Evolutionary conservation across 2,329 filamentous ascomycete species (phyloP), one percentile per base, ranked within the genome.

Genomic region (Sclerotinia minor): DNA sequence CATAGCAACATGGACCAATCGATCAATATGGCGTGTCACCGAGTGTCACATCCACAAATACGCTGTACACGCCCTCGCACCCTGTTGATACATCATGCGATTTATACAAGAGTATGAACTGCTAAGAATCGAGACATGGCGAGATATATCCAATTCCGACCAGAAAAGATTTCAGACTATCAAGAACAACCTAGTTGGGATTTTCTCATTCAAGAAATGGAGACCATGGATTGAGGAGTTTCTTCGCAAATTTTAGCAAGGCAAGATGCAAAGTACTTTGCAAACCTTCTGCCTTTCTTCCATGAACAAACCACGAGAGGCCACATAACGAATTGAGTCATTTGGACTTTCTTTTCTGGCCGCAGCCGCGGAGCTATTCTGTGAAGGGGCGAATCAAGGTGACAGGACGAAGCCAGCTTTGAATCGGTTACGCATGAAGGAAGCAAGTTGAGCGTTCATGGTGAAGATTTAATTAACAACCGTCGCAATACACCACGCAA

Each of bases 271-370:
- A 66, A 60, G 54, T 19, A 50, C 15, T 26, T 60, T 65, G 24
- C 44, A 32, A 53, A 60, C 64, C 8, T 47, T 66, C 26, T 61
- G 64, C 64, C 64, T 60, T 17, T 19, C 32, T 47, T 38, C 24
- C 17, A 66, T 61, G 44, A 24, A 35, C 54, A 53, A 67, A 67
- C 64, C 64, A 67, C 47, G 32, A 53, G 55, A 67, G 38, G 35
- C 54, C 64, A 67, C 64, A 61, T 19, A 44, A 53, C 24, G 21
- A 26, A 13, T 24, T 38, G 55, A 67, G 44, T 53, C 47, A 44
- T 26, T 50, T 29, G 45, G 21, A 9, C 15, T 19, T 60, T 61
- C 15, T 55, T 38, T 35, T 24, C 32, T 26, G 17, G n/a, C 15
- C 64, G 45, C 41, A 32, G 47, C 19, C 44, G 15, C 17, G 17